These are phyloP conservation scores for Aristolochia fimbriata DNA, from an alignment of 164 flowering plant species.

Conservation along the genomic window DNA sequence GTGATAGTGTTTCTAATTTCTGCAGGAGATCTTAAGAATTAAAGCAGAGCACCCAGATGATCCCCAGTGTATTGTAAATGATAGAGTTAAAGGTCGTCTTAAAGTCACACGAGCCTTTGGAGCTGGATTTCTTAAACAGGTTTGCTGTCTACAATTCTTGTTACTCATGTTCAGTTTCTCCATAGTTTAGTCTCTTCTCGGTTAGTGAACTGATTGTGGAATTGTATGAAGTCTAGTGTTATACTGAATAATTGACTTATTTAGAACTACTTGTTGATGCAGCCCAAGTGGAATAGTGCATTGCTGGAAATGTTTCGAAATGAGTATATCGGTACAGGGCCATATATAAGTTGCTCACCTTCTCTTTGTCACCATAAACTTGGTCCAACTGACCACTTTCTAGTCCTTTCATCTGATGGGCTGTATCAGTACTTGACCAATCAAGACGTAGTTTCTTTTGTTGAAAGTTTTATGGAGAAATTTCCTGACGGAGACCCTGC, in stretches of 20 bases:
- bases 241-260: too few relatives aligned
- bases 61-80: slow-evolving; percentile 82
- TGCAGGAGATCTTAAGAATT: slow-evolving; percentile 88
- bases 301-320: slow-evolving; percentile 91
- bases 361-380: slow-evolving; percentile 86
- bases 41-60: slow-evolving; percentile 98
- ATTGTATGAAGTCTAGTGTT: too few relatives aligned
- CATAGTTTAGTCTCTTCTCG: neutral
- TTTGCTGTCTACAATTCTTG: neutral
- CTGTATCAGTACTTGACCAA: slow-evolving; percentile 90
- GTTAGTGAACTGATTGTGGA: neutral
- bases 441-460: slow-evolving; percentile 84
- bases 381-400: slow-evolving; percentile 72
- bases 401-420: slow-evolving; percentile 95
- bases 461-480: slow-evolving; percentile 84
- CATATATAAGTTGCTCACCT: slow-evolving; percentile 81
- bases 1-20: neutral
- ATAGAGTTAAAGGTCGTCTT: slow-evolving; percentile 95
- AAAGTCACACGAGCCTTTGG: slow-evolving; percentile 99
- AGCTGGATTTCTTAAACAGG: slow-evolving; percentile 96
- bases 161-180: neutral
- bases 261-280: slow-evolving; percentile 22
- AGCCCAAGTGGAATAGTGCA: slow-evolving; percentile 89
- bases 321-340: slow-evolving; percentile 86
- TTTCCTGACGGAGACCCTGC: slow-evolving; percentile 99